Conservation (phyloP, 352 stramenopile genomes). For the Phytophthora idaei region DNA sequence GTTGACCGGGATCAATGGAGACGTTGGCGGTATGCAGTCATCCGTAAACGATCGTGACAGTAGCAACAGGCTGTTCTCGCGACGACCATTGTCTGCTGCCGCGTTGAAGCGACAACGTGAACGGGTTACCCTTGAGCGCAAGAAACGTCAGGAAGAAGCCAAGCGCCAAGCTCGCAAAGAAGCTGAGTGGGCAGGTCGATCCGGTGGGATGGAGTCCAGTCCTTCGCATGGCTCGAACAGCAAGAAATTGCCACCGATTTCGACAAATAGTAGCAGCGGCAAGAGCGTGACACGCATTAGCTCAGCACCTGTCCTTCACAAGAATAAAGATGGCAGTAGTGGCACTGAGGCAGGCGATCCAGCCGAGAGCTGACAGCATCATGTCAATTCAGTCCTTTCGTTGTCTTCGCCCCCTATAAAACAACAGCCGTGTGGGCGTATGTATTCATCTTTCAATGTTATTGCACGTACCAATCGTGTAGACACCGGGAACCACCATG, state of each 20-base stretch:
- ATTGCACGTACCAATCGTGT: slow-evolving; percentile 17
- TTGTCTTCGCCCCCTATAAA: slow-evolving; percentile 12
- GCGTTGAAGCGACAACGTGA: slow-evolving; percentile 82
- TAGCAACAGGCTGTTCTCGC: slow-evolving; percentile 64
- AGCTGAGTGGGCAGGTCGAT: slow-evolving; percentile 77
- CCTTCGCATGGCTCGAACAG: slow-evolving; percentile 29
- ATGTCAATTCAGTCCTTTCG: slow-evolving; percentile 18
- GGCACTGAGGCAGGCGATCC: slow-evolving; percentile 21
- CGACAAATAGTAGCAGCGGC: slow-evolving; percentile 2
- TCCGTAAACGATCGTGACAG: slow-evolving; percentile 57
- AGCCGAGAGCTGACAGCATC: slow-evolving; percentile 21
- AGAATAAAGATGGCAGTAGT: slow-evolving; percentile 42
- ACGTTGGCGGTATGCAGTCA: slow-evolving; percentile 26
- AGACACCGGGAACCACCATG: neutral
- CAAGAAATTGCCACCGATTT: slow-evolving; percentile 78
- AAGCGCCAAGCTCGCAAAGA: slow-evolving; percentile 68
- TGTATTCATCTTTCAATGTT: slow-evolving; percentile 37
- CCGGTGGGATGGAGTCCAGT: slow-evolving; percentile 67
- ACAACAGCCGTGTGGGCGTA: slow-evolving; percentile 6
- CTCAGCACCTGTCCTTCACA: slow-evolving; percentile 71
- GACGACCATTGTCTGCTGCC: slow-evolving; percentile 58
- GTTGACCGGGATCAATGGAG: slow-evolving; percentile 37
- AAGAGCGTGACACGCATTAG: slow-evolving; percentile 58
- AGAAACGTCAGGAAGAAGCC: slow-evolving; percentile 69
- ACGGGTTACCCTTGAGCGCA: slow-evolving; percentile 61